Conservation (phyloP, 768 basidiomycete species). For the Pulveroboletus frians region DNA sequence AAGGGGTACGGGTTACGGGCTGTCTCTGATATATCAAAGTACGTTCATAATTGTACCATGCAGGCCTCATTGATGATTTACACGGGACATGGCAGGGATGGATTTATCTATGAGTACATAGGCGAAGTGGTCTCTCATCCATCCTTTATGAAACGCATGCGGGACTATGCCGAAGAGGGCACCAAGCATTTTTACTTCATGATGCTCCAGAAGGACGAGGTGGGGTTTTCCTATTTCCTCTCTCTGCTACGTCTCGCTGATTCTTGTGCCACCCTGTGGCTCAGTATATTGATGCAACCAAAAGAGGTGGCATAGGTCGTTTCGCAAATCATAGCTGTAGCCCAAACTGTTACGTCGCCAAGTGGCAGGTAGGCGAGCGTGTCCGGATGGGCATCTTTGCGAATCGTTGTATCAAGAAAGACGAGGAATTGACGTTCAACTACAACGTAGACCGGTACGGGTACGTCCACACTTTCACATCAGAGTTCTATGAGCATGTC, state of each 20-base stretch:
- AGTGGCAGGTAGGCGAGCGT: constrained; percentile 88
- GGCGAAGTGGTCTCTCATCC: constrained; percentile 89
- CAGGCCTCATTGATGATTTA: constrained; percentile 2
- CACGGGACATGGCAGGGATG: constrained; percentile 50
- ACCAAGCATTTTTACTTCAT: constrained; percentile 98
- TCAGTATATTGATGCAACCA: constrained; percentile 97
- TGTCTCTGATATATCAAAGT: constrained; percentile 61
- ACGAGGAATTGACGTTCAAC: constrained; percentile 96
- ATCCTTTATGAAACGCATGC: constrained; percentile 91
- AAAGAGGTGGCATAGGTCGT: constrained; percentile 91
- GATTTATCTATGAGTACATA: constrained; percentile 95
- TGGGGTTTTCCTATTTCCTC: constrained; percentile 33
- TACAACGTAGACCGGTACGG: constrained; percentile 99
- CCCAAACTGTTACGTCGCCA: constrained; percentile 96
- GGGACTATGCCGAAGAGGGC: constrained; percentile 87
- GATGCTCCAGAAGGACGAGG: constrained; percentile 99
- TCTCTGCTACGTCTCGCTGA: not conserved
- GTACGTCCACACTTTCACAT: constrained; percentile 40
- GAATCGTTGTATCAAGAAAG: constrained; percentile 65
- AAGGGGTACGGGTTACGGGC: constrained; percentile 94
- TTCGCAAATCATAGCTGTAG: constrained; percentile 98
- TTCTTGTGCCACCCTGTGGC: not conserved
- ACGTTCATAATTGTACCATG: constrained; percentile 22
- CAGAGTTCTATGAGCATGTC: not conserved
- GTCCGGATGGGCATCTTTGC: constrained; percentile 98